Evolutionary conservation across 805 yeast species (phyloP).

Genomic region (Candida jianshihensis): DNA sequence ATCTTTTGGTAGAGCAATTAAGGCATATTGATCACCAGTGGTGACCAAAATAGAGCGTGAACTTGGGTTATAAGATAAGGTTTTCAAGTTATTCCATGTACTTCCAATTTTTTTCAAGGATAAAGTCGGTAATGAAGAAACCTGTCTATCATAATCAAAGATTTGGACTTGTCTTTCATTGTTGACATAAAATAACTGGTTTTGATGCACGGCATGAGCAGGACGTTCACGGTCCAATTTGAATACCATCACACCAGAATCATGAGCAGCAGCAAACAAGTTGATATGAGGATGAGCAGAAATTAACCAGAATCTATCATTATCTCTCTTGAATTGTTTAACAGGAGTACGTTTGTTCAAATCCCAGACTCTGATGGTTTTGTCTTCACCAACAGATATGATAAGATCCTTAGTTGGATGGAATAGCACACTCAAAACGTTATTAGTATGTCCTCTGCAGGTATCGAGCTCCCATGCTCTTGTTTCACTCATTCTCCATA

Average conservation of each 20-base stretch:
- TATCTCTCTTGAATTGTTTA: slow-evolving; percentile 88
- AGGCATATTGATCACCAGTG: slow-evolving; percentile 68
- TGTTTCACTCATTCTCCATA: slow-evolving; percentile 97
- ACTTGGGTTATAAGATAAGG: slow-evolving; percentile 85
- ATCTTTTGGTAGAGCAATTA: slow-evolving; percentile 75
- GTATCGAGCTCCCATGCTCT: slow-evolving; percentile 99
- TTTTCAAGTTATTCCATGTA: slow-evolving; percentile 79
- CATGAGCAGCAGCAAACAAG: slow-evolving; percentile 94
- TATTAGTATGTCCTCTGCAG: slow-evolving; percentile 95
- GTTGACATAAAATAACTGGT: slow-evolving; percentile 69
- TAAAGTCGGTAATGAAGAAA: slow-evolving; percentile 68
- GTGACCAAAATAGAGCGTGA: slow-evolving; percentile 83
- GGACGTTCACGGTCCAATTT: slow-evolving; percentile 97
- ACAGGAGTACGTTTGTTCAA: slow-evolving; percentile 88
- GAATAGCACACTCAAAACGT: slow-evolving; percentile 82
- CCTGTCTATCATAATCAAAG: slow-evolving; percentile 60
- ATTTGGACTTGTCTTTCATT: slow-evolving; percentile 80
- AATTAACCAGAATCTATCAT: slow-evolving; percentile 91
- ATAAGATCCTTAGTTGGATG: slow-evolving; percentile 92
- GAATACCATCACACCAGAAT: slow-evolving; percentile 96
- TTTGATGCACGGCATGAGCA: slow-evolving; percentile 68
- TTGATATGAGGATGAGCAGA: slow-evolving; percentile 86
- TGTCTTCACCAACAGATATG: slow-evolving; percentile 91
- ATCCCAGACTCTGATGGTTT: slow-evolving; percentile 96
- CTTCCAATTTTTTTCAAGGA: slow-evolving; percentile 81